Base-by-base conservation (phyloP, 108 stramenopile genomes). In the Craspedostauros australis region DNA sequence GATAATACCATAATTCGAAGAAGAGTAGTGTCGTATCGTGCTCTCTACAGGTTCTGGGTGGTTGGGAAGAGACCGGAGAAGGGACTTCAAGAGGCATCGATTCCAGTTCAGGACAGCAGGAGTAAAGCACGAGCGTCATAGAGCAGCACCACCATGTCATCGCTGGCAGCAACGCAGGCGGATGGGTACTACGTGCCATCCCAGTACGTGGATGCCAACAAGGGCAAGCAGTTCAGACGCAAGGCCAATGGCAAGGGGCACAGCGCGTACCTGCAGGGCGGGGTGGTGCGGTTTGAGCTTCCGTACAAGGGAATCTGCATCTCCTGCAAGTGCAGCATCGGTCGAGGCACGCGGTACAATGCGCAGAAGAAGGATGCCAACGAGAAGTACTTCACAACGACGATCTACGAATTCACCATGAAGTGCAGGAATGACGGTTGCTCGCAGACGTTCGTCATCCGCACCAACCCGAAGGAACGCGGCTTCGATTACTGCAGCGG, bases 211-310 rank as follows among this genome's bases (percentile, higher is more conserved):
- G 80, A 82, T 9, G 60, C 76, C 0, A 44, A 12, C 15, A 44
- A 12, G 19, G 15, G 21, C 1, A 44, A 44, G n/a, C 20, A 50
- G 29, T 22, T 7, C 6, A 38, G 23, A 38, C 19, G 27, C 8
- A 20, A 48, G 4, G 5, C 22, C 28, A 8, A 15, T 16, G 24
- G 23, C 8, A 21, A 5, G n/a, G 53, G 58, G 3, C 77, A 86
- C 56, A 94, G 94, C 70, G 92, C 93, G 67, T 95, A 79, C 56
- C 66, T 91, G 29, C 74, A 79, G 57, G 52, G 74, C n/a, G 82
- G 83, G 14, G 75, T 95, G 14, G 86, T 88, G 22, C 84, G 97
- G 39, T 98, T 98, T 59, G 97, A 96, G 76, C 70, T 98, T 1
- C 95, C 95, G 18, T 85, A 81, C 51, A 67, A 91, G 64, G 88